Conservation (phyloP, 192 early-diverging fungal genomes). For the Coemansia sp. region DNA sequence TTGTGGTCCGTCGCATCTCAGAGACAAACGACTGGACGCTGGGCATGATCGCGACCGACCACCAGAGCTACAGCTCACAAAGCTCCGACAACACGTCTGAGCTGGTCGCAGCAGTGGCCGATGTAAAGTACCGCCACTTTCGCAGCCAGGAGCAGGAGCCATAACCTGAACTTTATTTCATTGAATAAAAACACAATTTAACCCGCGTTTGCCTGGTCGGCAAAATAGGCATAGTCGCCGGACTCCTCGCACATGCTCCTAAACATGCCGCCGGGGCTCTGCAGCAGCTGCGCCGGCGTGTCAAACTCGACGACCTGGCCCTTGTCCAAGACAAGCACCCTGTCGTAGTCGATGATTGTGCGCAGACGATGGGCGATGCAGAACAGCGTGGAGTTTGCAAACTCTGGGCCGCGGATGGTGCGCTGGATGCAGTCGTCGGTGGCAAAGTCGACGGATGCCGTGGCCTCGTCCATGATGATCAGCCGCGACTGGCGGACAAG, state of each 20-base stretch:
- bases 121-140: slow-evolving; percentile 2
- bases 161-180: not conserved
- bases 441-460: slow-evolving; percentile 82
- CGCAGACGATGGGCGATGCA: slow-evolving; percentile 88
- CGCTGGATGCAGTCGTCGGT: slow-evolving; percentile 86
- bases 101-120: not conserved
- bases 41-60: not conserved
- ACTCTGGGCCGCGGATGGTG: slow-evolving; percentile 78
- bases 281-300: slow-evolving; percentile 70
- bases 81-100: not conserved
- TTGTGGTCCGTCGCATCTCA: slow-evolving; percentile 11
- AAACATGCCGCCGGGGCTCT: slow-evolving; percentile 62
- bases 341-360: slow-evolving; percentile 85
- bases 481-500: slow-evolving; percentile 68
- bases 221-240: slow-evolving; percentile 73
- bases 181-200: not conserved
- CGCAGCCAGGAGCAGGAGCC: no score
- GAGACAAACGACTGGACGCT: slow-evolving; percentile 9
- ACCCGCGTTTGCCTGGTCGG: not conserved
- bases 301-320: slow-evolving; percentile 83
- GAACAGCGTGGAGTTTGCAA: slow-evolving; percentile 72
- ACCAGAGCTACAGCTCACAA: not conserved
- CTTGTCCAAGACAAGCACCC: slow-evolving; percentile 79
- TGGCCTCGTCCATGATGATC: slow-evolving; percentile 88
- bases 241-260: slow-evolving; percentile 79